Evolutionary conservation across 306 rosid genomes (phyloP), one percentile per base, ranked within the genome.

Genomic region (Argentina anserina): DNA sequence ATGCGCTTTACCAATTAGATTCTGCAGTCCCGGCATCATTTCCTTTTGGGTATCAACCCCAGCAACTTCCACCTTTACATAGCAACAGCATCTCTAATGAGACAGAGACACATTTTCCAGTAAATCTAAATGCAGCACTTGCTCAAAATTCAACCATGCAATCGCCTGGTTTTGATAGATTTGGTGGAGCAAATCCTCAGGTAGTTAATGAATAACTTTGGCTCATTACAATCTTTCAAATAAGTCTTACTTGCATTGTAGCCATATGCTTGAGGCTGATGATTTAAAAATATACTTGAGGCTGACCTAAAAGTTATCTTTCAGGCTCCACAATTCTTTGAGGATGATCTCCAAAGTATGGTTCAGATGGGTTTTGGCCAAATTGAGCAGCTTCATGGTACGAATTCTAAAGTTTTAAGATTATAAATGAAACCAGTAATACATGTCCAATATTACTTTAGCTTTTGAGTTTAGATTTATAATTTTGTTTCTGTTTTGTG

Each of bases 291-390:
- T 60, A 37, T 59, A 71, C 83, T 77, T 31, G 58, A 70, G 33
- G 26, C 73, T 42, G 17, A 49, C 42, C 39, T 20, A n/a, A 59
- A 50, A 20, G 47, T 47, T 25, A 33, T 20, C 58, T 62, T 77
- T 9, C 88, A 83, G 88, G 76, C 70, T 71, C 46, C 90, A 17
- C 33, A 75, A 20, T 33, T 81, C 55, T 86, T 82, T 81, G 90
- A 81, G 73, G 88, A 84, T 72, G 90, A 86, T 46, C 90, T 86
- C 46, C 84, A 84, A 60, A 76, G 84, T 12, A 71, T 86, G 67
- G 83, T 86, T 41, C 90, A 86, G 39, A 86, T 84, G 86, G 84
- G 88, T 17, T 81, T 81, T 79, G 80, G 79, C 55, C 88, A 76
- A 67, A 81, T 79, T 76, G 73, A 81, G 77, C 84, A 67, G 65